Conservation (phyloP, 768 basidiomycete genomes). For the Mycena vitilis region DNA sequence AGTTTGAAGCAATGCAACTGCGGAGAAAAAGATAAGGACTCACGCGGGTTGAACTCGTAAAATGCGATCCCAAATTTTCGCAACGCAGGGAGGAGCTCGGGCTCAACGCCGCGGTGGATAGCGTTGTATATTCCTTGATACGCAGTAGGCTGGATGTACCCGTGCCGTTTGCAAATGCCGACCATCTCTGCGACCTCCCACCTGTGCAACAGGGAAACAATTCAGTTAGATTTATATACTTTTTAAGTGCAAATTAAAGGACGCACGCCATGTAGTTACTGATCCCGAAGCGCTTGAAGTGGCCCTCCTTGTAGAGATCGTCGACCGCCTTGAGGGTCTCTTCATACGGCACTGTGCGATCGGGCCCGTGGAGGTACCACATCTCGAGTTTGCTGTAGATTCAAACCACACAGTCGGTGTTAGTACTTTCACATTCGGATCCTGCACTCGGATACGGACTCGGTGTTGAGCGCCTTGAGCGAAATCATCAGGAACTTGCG, state of each 20-base stretch:
- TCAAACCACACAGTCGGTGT: neutral
- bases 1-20: no score
- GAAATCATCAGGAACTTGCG: conserved; percentile 59
- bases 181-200: conserved; percentile 76
- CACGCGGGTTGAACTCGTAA: conserved; percentile 67
- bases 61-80: conserved; percentile 68
- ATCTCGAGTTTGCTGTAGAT: conserved; percentile 54
- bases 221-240: conserved; percentile 1
- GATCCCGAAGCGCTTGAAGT: conserved; percentile 71
- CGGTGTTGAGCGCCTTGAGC: conserved; percentile 55
- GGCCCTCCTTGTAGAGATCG: conserved; percentile 65
- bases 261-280: conserved; percentile 68
- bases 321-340: conserved; percentile 66
- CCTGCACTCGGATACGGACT: conserved; percentile 46
- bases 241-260: neutral
- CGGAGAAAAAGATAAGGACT: neutral
- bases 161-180: conserved; percentile 63
- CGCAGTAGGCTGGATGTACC: conserved; percentile 64
- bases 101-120: conserved; percentile 52
- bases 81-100: conserved; percentile 64
- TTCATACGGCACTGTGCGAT: conserved; percentile 67
- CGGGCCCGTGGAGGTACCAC: conserved; percentile 72
- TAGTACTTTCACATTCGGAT: neutral
- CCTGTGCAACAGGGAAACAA: conserved; percentile 38
- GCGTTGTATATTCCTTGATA: conserved; percentile 63